Evolutionary conservation across 2,329 filamentous ascomycete genomes (phyloP).

Genomic region (Phialocephala subalpina): DNA sequence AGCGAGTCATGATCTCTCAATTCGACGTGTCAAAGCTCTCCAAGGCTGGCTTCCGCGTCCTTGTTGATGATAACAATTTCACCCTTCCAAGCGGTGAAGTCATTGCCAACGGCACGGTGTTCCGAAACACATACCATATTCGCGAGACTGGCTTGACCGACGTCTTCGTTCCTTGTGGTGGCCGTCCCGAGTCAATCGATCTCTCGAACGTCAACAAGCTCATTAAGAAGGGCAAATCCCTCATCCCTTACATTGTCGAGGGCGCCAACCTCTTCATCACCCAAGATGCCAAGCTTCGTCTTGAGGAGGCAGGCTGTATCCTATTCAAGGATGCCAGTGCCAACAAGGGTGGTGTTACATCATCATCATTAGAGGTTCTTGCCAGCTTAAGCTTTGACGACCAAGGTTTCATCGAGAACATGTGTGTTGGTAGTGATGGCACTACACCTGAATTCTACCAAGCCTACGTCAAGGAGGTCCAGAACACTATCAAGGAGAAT

Average conservation of each 20-base stretch:
- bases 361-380: constrained; percentile 94
- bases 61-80: constrained; percentile 90
- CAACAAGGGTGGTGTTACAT: constrained; percentile 98
- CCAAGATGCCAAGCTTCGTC: constrained; percentile 93
- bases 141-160: constrained; percentile 81
- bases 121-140: constrained; percentile 98
- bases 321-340: constrained; percentile 98
- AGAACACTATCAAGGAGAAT: constrained; percentile 89
- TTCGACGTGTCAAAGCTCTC: constrained; percentile 90
- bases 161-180: constrained; percentile 94
- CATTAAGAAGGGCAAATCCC: constrained; percentile 87
- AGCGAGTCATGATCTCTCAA: constrained; percentile 86
- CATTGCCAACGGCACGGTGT: constrained; percentile 88
- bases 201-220: constrained; percentile 86
- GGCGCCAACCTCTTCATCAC: constrained; percentile 99
- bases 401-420: constrained; percentile 84
- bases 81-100: constrained; percentile 88
- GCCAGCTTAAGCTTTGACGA: constrained; percentile 96
- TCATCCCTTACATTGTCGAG: constrained; percentile 94
- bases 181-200: constrained; percentile 95
- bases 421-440: constrained; percentile 85
- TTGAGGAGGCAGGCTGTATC: constrained; percentile 94
- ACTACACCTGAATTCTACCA: constrained; percentile 90
- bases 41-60: constrained; percentile 85
- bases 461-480: constrained; percentile 90